Evolutionary conservation across 1,284 basidiomycete species (phyloP), one percentile per base, ranked within the genome.

Genomic region (Vanrija sp.): DNA sequence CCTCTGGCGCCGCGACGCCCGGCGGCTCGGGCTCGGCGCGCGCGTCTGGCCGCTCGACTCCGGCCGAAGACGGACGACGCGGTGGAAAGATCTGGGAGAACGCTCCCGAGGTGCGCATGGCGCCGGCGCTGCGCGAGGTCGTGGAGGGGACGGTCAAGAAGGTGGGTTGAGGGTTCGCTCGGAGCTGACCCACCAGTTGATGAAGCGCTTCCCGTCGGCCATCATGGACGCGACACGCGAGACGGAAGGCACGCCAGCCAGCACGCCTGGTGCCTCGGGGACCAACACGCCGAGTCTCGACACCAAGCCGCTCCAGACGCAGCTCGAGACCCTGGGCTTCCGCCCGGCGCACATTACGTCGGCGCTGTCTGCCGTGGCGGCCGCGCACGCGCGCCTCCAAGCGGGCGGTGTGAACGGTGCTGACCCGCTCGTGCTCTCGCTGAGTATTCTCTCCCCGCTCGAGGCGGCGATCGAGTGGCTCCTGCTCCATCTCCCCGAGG

Each of bases 101-200:
- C 47, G 83, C 82, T 4, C 86, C 87, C 0, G 92, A 96, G 71
- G 91, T 94, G 18, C 85, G 84, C 68, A 93, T 97, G 88, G 85
- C 88, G 1, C 80, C 79, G 19, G 75, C 76, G 12, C 77, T 96
- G 51, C 81, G 93, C 37, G 89, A 92, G 59, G 76, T 85, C 51
- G 88, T 94, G 6, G 92, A 97, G 73, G 81, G 82, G 20, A 84
- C 85, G 0, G 84, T 95, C n/a, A 87, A 87, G 69, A 82, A 84
- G 81, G 88, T 85, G n/a, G 59, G 78, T 63, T 5, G 14, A 41
- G 54, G 51, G 22, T 24, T 20, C 4, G 14, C 23, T 19, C 22
- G 37, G n/a, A n/a, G 20, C 46, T 54, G 39, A 58, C 49, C 6
- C n/a, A 2, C 19, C 58, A 77, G 74, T 73, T 77, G 71, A 76